Evolutionary conservation across 2,329 filamentous ascomycete genomes (phyloP).

Genomic region (Canariomyces notabilis): DNA sequence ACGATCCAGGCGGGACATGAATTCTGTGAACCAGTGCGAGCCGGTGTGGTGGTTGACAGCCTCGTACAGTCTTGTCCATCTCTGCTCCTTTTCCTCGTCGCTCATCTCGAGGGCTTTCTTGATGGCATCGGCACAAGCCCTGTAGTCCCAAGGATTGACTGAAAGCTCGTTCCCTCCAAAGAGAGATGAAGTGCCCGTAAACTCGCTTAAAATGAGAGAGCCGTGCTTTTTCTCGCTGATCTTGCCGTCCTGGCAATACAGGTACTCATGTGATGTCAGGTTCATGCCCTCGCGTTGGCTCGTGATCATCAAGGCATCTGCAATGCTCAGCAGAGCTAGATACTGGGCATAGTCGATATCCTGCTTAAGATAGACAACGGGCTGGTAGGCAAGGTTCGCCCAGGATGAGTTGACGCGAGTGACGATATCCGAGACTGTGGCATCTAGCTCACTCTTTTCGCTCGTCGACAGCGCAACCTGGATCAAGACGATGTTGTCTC

Average conservation of each 20-base stretch:
- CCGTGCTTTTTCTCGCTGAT: constrained; percentile 72
- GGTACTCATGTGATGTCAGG: constrained; percentile 87
- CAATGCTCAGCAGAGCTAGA: constrained; percentile 82
- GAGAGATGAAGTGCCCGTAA: constrained; percentile 84
- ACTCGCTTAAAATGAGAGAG: constrained; percentile 88
- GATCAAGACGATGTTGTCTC: constrained; percentile 81
- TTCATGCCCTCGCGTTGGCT: constrained; percentile 98
- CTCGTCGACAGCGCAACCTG: constrained; percentile 90
- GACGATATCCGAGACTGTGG: constrained; percentile 87
- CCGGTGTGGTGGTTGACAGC: constrained; percentile 79
- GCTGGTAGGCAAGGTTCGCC: constrained; percentile 87
- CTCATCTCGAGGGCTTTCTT: constrained; percentile 76
- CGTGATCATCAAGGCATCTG: constrained; percentile 89
- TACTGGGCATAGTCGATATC: constrained; percentile 92
- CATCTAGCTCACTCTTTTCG: constrained; percentile 81
- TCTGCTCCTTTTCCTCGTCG: constrained; percentile 63
- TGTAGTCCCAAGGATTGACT: constrained; percentile 95
- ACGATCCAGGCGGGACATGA: constrained; percentile 63
- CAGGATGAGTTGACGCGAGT: constrained; percentile 89
- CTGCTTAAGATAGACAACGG: constrained; percentile 88
- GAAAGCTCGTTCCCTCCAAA: constrained; percentile 76
- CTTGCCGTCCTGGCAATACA: constrained; percentile 85
- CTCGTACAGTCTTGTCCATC: constrained; percentile 70
- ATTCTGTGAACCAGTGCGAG: constrained; percentile 76
- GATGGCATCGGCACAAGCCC: constrained; percentile 81